Evolutionary conservation across 2,329 filamentous ascomycete genomes (phyloP).

Genomic region (Coniochaeta ligniaria): DNA sequence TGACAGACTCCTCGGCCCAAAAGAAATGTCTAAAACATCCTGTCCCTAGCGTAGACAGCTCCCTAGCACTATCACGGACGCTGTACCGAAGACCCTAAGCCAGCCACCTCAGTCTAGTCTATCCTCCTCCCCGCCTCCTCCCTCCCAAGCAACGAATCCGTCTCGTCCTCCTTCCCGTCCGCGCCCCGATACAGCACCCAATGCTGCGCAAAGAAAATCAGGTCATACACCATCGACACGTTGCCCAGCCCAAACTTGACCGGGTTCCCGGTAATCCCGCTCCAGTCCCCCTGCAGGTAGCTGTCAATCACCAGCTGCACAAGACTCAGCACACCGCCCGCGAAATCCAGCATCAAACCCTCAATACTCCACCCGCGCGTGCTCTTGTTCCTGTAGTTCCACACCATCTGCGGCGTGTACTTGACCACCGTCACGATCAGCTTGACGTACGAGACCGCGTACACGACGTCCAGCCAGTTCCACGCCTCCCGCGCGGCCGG

Average conservation of each 20-base stretch:
- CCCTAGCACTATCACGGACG: neutral
- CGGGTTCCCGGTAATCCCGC: slow-evolving; percentile 82
- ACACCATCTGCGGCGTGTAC: slow-evolving; percentile 79
- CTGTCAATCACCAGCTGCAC: slow-evolving; percentile 80
- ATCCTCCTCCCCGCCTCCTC: slow-evolving; percentile 21
- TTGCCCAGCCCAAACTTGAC: slow-evolving; percentile 85
- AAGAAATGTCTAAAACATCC: no score
- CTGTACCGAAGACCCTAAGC: neutral
- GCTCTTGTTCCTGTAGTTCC: slow-evolving; percentile 78
- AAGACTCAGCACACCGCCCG: slow-evolving; percentile 75
- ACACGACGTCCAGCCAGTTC: slow-evolving; percentile 57
- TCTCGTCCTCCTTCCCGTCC: slow-evolving; percentile 23
- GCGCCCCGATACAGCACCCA: slow-evolving; percentile 63
- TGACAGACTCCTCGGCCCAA: no score
- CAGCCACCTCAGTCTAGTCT: slow-evolving; percentile 13
- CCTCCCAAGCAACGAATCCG: slow-evolving; percentile 26
- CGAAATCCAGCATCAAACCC: slow-evolving; percentile 77
- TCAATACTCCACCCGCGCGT: slow-evolving; percentile 83
- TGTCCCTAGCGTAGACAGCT: no score
- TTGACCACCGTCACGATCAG: slow-evolving; percentile 83
- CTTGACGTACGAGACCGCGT: slow-evolving; percentile 80
- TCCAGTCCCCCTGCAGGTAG: slow-evolving; percentile 79
- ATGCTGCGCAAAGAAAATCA: slow-evolving; percentile 83
- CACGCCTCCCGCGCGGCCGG: slow-evolving; percentile 36
- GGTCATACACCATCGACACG: slow-evolving; percentile 77